These are phyloP conservation scores for Solanum megistacrolobum DNA, from an alignment of 257 asterid species.

Conservation along the genomic window DNA sequence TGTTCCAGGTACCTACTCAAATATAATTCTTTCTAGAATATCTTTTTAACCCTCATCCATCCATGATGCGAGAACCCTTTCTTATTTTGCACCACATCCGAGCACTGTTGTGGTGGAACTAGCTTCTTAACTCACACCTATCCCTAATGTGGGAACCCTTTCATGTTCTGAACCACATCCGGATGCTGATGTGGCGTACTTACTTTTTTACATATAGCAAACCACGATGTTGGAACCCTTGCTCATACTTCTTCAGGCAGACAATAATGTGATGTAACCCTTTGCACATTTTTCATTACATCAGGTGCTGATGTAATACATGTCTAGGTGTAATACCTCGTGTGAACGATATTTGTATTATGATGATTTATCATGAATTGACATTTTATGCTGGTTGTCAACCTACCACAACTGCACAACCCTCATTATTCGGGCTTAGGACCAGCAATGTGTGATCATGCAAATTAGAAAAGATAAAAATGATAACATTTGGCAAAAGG, in stretches of 20 bases:
- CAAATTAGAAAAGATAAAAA: not conserved
- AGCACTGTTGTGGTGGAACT: not conserved
- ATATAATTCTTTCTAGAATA: not conserved
- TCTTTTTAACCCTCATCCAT: not conserved
- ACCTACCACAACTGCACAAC: not conserved
- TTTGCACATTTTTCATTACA: not conserved
- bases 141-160: not conserved
- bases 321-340: not conserved
- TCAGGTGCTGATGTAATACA: not conserved
- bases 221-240: not conserved
- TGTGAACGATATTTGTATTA: not conserved
- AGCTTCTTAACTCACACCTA: not conserved
- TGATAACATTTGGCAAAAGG: not conserved
- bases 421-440: not conserved
- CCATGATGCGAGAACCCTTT: not conserved
- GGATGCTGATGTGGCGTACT: not conserved
- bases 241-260: not conserved
- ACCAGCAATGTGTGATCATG: not conserved
- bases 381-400: not conserved
- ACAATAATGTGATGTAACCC: not conserved
- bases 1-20: not conserved
- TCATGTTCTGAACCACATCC: not conserved
- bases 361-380: not conserved
- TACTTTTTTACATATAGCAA: not conserved
- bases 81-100: not conserved